A percentile compares a stretch with the other conserved stretches of the same genome.
Conservation (phyloP, 306 rosid species). For the Fragaria iinumae region DNA sequence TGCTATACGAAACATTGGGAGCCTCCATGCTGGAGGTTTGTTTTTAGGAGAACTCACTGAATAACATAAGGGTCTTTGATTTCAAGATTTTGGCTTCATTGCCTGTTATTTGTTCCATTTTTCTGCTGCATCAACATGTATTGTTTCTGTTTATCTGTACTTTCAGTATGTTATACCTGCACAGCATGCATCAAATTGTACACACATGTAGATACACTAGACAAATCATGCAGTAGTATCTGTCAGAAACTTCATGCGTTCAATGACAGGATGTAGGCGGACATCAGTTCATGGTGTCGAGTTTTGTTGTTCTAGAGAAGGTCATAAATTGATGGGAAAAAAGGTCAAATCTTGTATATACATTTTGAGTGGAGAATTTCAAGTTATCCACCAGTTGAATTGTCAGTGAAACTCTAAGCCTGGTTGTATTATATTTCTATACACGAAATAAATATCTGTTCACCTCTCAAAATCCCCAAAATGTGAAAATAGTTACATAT, state of each 20-base stretch:
- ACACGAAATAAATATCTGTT: neutral
- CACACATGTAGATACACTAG: neutral
- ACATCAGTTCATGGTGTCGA: no score
- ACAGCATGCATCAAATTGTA: neutral
- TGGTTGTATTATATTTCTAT: neutral
- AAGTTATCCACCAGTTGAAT: neutral
- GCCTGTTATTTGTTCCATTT: neutral
- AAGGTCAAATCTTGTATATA: neutral
- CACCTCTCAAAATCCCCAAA: neutral
- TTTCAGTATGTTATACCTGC: neutral
- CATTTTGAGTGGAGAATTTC: neutral
- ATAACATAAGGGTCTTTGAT: neutral
- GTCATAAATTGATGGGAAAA: neutral
- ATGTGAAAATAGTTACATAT: neutral
- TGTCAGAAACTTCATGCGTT: neutral
- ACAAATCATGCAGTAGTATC: neutral
- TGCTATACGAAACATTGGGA: slow-evolving; percentile 77
- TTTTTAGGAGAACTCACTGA: slow-evolving; percentile 23
- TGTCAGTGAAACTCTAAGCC: neutral
- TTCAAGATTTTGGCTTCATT: slow-evolving; percentile 24
- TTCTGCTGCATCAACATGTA: neutral
- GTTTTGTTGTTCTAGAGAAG: neutral
- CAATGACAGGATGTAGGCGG: neutral
- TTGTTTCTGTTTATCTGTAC: neutral
- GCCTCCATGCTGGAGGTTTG: slow-evolving; percentile 89